These are phyloP conservation scores for Pythium dissimile DNA, from an alignment of 352 stramenopile genomes.

Conservation along the genomic window DNA sequence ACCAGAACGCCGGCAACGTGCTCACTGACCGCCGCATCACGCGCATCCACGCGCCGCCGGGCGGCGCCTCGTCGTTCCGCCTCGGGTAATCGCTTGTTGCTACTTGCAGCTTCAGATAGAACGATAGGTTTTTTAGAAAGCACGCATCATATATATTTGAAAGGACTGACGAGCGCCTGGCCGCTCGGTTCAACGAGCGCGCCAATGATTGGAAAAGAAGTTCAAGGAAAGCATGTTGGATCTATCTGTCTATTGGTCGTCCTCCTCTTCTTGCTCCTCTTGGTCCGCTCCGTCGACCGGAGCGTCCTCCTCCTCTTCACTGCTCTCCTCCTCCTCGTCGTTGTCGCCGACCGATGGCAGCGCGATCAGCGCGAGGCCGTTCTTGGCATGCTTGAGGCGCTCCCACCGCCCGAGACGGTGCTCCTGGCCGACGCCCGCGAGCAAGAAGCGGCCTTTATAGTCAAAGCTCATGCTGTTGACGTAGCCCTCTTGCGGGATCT, in stretches of 20 bases:
- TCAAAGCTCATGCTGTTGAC: slow-evolving; percentile 78
- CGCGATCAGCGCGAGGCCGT: slow-evolving; percentile 88
- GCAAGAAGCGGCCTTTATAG: slow-evolving; percentile 80
- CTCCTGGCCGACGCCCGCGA: slow-evolving; percentile 90
- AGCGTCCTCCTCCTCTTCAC: slow-evolving; percentile 23
- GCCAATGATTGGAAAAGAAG: not conserved
- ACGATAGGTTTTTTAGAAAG: not conserved
- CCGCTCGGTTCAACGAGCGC: too few species aligned
- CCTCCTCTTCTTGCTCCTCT: slow-evolving; percentile 10
- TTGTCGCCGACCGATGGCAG: slow-evolving; percentile 59
- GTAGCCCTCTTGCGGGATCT: slow-evolving; percentile 70
- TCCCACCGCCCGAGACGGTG: slow-evolving; percentile 92
- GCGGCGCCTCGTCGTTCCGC: slow-evolving; percentile 76
- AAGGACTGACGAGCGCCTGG: slow-evolving; percentile 3
- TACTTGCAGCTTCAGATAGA: too few species aligned
- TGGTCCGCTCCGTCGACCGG: slow-evolving; percentile 20
- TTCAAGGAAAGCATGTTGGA: too few species aligned
- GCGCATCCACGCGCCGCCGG: slow-evolving; percentile 84
- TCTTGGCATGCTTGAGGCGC: slow-evolving; percentile 81
- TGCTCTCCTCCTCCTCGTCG: slow-evolving; percentile 16
- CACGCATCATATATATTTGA: slow-evolving; percentile 20
- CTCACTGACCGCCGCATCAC: slow-evolving; percentile 88
- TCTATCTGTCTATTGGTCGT: slow-evolving; percentile 27
- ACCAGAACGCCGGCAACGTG: slow-evolving; percentile 90
- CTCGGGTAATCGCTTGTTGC: too few species aligned